These are phyloP conservation scores for Sordariomycetes sp. DNA, from an alignment of 2,329 filamentous ascomycete genomes.

Conservation along the genomic window DNA sequence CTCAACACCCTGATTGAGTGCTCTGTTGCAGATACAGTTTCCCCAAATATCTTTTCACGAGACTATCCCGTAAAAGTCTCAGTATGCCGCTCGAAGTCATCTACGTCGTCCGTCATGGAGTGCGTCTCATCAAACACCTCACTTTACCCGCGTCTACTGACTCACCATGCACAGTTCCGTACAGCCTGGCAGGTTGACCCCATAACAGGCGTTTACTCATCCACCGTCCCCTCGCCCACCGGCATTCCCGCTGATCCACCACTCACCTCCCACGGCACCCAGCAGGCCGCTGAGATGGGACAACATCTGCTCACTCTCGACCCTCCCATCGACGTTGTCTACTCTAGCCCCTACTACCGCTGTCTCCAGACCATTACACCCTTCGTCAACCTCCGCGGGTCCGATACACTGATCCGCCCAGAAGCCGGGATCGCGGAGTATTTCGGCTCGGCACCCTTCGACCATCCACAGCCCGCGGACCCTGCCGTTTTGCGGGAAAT, in stretches of 20 bases:
- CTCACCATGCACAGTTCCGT: slow-evolving; percentile 58
- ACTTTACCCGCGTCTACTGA: slow-evolving; percentile 1
- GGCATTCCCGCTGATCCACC: slow-evolving; percentile 82
- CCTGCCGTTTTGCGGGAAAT: slow-evolving; percentile 51
- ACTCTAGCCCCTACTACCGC: slow-evolving; percentile 79
- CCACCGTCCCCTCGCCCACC: slow-evolving; percentile 70
- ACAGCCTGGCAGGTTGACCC: slow-evolving; percentile 83
- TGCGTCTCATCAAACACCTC: slow-evolving; percentile 33
- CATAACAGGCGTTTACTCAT: slow-evolving; percentile 67
- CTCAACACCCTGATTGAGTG: too few relatives aligned
- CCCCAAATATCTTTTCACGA: too few relatives aligned
- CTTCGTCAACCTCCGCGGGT: slow-evolving; percentile 40
- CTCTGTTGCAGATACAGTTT: too few relatives aligned
- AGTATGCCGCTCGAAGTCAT: slow-evolving; percentile 61
- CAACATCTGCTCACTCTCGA: slow-evolving; percentile 50
- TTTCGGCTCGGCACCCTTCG: slow-evolving; percentile 80
- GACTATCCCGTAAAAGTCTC: too few relatives aligned
- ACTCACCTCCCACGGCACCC: slow-evolving; percentile 76
- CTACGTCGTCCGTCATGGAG: slow-evolving; percentile 67
- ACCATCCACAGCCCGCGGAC: slow-evolving; percentile 71
- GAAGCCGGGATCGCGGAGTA: slow-evolving; percentile 68
- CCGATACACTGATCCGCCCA: slow-evolving; percentile 31
- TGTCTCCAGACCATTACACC: slow-evolving; percentile 79
- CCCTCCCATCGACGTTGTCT: slow-evolving; percentile 66
- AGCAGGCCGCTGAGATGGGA: slow-evolving; percentile 72